phyloP scores from a whole-genome alignment of 1,284 basidiomycete genomes.

The Pseudozyma tsukubaensis region DNA sequence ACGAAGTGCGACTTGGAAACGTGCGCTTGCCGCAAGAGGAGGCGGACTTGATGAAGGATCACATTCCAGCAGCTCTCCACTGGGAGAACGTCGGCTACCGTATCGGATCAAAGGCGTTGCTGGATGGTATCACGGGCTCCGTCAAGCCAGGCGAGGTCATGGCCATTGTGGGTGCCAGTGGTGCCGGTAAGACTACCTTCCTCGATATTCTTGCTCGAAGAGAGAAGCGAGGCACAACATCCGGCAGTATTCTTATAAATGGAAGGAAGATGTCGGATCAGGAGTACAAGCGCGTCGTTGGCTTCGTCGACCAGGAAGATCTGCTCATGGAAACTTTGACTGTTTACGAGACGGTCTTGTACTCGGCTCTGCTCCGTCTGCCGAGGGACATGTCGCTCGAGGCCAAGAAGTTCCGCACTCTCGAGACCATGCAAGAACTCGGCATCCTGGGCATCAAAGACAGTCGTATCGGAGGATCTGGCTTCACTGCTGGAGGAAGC shows the following conservation, averaged over 20 bases:
- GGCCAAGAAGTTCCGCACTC: slow-evolving; percentile 90
- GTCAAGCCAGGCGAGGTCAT: slow-evolving; percentile 92
- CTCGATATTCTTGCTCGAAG: slow-evolving; percentile 94
- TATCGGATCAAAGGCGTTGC: slow-evolving; percentile 74
- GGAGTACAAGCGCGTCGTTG: slow-evolving; percentile 85
- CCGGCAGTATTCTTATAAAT: slow-evolving; percentile 84
- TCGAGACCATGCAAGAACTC: slow-evolving; percentile 95
- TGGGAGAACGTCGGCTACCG: slow-evolving; percentile 85
- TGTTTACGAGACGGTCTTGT: slow-evolving; percentile 95
- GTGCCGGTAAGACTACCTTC: slow-evolving; percentile 95
- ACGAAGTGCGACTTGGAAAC: slow-evolving; percentile 28
- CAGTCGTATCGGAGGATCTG: slow-evolving; percentile 83
- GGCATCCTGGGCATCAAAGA: slow-evolving; percentile 92
- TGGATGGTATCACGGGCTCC: slow-evolving; percentile 85
- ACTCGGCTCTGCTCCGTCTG: slow-evolving; percentile 87
- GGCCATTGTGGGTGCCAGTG: slow-evolving; percentile 93
- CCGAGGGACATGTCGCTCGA: slow-evolving; percentile 93
- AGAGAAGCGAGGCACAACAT: slow-evolving; percentile 81
- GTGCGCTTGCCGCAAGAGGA: slow-evolving; percentile 74
- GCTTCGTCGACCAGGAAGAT: slow-evolving; percentile 98
- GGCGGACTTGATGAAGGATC: slow-evolving; percentile 87
- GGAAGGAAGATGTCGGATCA: slow-evolving; percentile 80
- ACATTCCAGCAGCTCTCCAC: slow-evolving; percentile 89
- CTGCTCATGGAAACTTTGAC: slow-evolving; percentile 95
- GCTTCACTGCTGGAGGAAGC: slow-evolving; percentile 75